Base-by-base conservation (phyloP, 2,329 filamentous ascomycete species). In the Trichoderma afroharzianum region DNA sequence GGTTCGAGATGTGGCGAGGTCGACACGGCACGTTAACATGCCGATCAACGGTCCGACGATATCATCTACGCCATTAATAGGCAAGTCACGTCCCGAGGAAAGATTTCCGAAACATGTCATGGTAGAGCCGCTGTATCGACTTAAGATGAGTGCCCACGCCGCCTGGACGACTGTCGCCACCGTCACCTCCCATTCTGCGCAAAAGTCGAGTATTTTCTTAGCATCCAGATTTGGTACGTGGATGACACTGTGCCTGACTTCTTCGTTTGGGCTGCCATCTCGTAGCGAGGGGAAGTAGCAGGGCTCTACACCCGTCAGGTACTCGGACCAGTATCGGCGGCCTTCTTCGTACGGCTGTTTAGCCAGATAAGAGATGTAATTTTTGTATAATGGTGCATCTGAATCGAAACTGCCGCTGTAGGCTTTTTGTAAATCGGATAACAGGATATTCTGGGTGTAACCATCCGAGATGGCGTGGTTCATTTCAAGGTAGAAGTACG, bases 11-110 rank as follows among this genome's bases (percentile, higher is more conserved):
- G 50, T 14, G 11, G 55, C 61, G 14, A 86, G 75, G 70, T 79
- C 77, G 12, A 88, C 80, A 15, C 85, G 83, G 72, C 85, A 87
- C 63, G 86, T 84, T 2, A 89, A 81, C 84, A 88, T 88, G 73
- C 87, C 88, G 74, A 77, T 75, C 2, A 77, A 64, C n/a, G 76
- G 76, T 2, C 74, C 76, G 47, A 77, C 58, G 7, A 77, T 74
- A 0, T 70, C 70, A 12, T 72, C 64, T 11, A 76, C 67, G 1
- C 71, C 71, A 14, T 72, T 47, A n/a, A 77, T 74, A 14, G 5
- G 61, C 6, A 71, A 71, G 64, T 77, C 76, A 2, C 76, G 76
- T 18, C 76, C 76, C 0, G 76, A 76, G 0, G 68, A 69, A 2
- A 77, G 61, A 8, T 75, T 74, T 5, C 87, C 87, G 71, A 88